Evolutionary conservation across 2,329 filamentous ascomycete genomes (phyloP), one percentile per base, ranked within the genome.

Genomic region (Epichloe gansuensis): DNA sequence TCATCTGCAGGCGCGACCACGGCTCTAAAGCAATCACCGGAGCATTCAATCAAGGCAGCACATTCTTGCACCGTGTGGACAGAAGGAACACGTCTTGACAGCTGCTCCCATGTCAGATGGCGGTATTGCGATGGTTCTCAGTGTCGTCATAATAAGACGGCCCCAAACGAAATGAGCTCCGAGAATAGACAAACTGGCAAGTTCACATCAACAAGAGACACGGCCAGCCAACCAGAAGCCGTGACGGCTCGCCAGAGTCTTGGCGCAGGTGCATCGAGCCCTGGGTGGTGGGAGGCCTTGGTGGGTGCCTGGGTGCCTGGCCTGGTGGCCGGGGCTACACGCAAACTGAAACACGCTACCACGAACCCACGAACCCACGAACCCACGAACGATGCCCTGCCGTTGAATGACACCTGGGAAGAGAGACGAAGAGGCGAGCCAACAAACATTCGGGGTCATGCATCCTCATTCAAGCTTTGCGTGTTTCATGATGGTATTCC

Each of bases 331-430:
- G 43, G 43, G 35, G 35, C 28, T 5, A 17, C n/a, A 13, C 15
- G 21, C 28, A 25, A 41, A 13, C 48, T 45, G 48, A 50, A 50
- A 50, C 48, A 13, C 48, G 41, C 48, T 50, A 50, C 21, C 17
- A 21, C 17, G 17, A 21, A 21, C 17, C 17, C 17, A 21, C 17
- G 17, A 21, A 15, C 31, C 21, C 17, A 21, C 17, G 17, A 21
- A 21, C 17, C 17, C 17, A 21, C 17, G 17, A 21, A 15, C 31
- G 9, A 31, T 11, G 31, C 31, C 31, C 31, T 31, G 9, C 31
- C 28, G 9, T 31, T 31, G 28, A 21, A 21, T 21, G 17, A 21
- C 17, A 31, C 8, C 8, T 25, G 37, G 5, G 0, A 39, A 39
- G 38, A 39, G 37, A n/a, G 17, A 21, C 17, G 17, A 21, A 21